Base-by-base conservation (phyloP, 192 early-diverging fungal species). In the Ambispora gerdemannii region DNA sequence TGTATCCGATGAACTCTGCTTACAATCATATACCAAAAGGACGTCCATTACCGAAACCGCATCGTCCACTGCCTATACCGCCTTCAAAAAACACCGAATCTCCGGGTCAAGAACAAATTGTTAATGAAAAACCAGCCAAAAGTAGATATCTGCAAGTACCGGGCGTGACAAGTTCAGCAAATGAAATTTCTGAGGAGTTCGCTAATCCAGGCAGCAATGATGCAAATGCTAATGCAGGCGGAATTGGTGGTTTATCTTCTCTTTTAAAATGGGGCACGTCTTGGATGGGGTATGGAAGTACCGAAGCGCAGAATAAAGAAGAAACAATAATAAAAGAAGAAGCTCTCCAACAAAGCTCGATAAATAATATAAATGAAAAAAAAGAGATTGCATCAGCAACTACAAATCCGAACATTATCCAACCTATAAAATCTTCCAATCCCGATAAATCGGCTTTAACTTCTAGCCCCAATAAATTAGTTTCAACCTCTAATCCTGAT, bases 211-310 rank as follows among this genome's bases (percentile, higher is more conserved):
- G 15, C 38, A 43, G 6, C 38, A 43, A 43, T 10, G 38, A 43
- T 10, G 6, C 38, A 43, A 43, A 43, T 10, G 15, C 3, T 50
- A 43, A 24, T 17, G 43, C 20, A 30, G 63, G n/a, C n/a, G n/a
- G 22, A 31, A 15, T 43, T 43, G 15, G 38, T 15, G 50, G 43
- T 65, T 65, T 65, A 4, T 65, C 63, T 31, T 19, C 63, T 43
- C 43, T 65, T 31, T 65, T 65, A 17, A 65, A 50, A 65, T 65
- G 63, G 63, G 63, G 63, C 4, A 30, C 43, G 2, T 65, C 63
- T 31, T 65, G 24, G 36, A 65, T 65, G 7, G 63, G 63, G 19
- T 65, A 65, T 30, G 32, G 36, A 3, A 27, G n/a, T 47, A 38
- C 3, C 27, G 61, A n/a, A 24, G 34, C 31, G 11, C 2, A 34